These are phyloP conservation scores for Periconia digitata DNA, from an alignment of 2,329 filamentous ascomycete species.

Conservation along the genomic window DNA sequence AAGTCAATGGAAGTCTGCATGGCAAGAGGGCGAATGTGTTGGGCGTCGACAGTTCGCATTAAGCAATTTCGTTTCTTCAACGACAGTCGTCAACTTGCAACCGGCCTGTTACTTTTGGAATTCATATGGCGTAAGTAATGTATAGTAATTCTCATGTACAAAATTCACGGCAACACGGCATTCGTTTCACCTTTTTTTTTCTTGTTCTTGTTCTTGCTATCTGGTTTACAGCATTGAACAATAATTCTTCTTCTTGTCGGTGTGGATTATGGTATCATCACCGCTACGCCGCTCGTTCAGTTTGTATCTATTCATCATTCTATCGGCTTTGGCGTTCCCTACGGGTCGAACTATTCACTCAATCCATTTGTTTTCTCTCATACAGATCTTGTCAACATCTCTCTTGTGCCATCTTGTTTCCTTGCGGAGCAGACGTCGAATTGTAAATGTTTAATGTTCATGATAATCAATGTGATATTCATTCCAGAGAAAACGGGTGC, in stretches of 20 bases:
- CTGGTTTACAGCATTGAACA: background rate
- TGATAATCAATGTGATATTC: too few species aligned
- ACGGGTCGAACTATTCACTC: too few species aligned
- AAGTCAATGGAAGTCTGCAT: constrained; percentile 50
- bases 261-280: too few species aligned
- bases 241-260: constrained; percentile 18
- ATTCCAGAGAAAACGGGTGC: too few species aligned
- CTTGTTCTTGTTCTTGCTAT: constrained; percentile 16
- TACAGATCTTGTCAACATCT: too few species aligned
- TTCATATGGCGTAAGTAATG: constrained; percentile 31
- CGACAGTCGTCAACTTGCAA: constrained; percentile 7
- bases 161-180: background rate
- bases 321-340: too few species aligned
- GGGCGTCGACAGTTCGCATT: constrained; percentile 48
- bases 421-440: too few species aligned
- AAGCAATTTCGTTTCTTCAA: constrained; percentile 18
- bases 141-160: constrained; percentile 31
- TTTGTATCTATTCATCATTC: too few species aligned
- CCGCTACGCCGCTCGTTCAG: too few species aligned
- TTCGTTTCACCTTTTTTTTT: constrained; percentile 11
- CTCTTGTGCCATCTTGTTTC: too few species aligned
- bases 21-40: constrained; percentile 50
- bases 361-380: too few species aligned
- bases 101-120: background rate
- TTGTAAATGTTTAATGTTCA: too few species aligned